phyloP scores from a whole-genome alignment of 257 asterid species.

The Perilla frutescens region DNA sequence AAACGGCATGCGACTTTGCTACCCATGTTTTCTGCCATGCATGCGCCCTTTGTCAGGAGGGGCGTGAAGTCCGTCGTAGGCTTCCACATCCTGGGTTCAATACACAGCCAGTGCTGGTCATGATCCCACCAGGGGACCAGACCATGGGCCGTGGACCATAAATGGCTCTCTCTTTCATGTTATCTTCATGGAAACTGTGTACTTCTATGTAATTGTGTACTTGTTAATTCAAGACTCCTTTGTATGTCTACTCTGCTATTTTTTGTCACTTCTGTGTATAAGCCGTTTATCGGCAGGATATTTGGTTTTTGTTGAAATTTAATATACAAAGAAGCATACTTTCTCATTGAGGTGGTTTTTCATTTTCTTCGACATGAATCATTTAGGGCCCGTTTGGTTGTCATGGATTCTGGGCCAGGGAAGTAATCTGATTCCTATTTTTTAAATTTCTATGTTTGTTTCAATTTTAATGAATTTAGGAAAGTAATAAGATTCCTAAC shows the following conservation, averaged over 20 bases:
- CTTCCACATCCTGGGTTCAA: constrained; percentile 82
- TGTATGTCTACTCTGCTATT: background rate
- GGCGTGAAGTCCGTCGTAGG: constrained; percentile 96
- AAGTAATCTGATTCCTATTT: too few relatives aligned
- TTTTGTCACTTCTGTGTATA: constrained; percentile 4
- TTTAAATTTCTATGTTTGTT: too few relatives aligned
- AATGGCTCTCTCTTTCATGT: background rate
- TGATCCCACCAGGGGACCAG: constrained; percentile 87
- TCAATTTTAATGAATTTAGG: too few relatives aligned
- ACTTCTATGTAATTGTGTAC: background rate
- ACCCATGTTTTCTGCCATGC: constrained; percentile 85
- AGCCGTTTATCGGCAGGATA: background rate
- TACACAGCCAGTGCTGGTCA: constrained; percentile 63
- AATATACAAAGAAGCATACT: background rate
- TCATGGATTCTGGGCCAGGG: too few relatives aligned
- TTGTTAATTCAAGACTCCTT: background rate
- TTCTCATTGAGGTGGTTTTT: background rate
- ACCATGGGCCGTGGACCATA: constrained; percentile 69
- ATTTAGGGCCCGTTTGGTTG: too few relatives aligned
- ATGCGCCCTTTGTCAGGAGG: constrained; percentile 97
- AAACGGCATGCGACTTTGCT: constrained; percentile 77
- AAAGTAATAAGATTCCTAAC: too few relatives aligned
- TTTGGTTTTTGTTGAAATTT: background rate
- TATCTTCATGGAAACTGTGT: background rate
- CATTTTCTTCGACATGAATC: too few relatives aligned